phyloP scores from a whole-genome alignment of 768 basidiomycete species.

The Trametes villosa region DNA sequence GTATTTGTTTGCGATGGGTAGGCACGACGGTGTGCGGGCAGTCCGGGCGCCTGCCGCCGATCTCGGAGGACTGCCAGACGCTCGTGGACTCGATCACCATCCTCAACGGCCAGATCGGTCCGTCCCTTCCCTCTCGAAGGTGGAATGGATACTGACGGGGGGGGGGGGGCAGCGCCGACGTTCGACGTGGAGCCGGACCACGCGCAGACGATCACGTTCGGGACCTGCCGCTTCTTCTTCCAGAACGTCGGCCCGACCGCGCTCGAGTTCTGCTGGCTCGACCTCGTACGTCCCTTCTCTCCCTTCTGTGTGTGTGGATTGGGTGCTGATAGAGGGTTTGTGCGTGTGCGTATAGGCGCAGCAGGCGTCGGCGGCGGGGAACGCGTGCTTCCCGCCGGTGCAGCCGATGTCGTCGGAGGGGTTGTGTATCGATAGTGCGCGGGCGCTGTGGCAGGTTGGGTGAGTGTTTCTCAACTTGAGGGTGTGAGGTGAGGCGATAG shows the following conservation, averaged over 20 bases:
- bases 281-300: slow-evolving; percentile 13
- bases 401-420: slow-evolving; percentile 22
- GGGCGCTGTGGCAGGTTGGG: slow-evolving; percentile 26
- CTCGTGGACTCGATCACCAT: slow-evolving; percentile 26
- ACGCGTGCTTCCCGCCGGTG: slow-evolving; percentile 26
- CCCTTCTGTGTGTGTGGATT: background rate
- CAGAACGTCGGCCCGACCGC: slow-evolving; percentile 26
- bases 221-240: slow-evolving; percentile 32
- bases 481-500: too few relatives aligned
- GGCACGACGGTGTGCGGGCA: slow-evolving; percentile 24
- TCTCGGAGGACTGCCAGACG: slow-evolving; percentile 21
- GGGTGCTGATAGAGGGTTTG: background rate
- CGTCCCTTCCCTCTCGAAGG: background rate
- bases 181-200: slow-evolving; percentile 23
- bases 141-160: background rate
- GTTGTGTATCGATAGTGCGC: slow-evolving; percentile 17
- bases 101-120: slow-evolving; percentile 22
- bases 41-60: slow-evolving; percentile 23
- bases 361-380: slow-evolving; percentile 21
- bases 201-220: slow-evolving; percentile 28
- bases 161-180: slow-evolving; percentile 14
- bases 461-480: background rate
- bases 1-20: background rate
- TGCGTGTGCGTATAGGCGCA: slow-evolving; percentile 5
- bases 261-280: slow-evolving; percentile 29